Evolutionary conservation across 345 rosid species (phyloP), one percentile per base, ranked within the genome.

Genomic region (Citrus inodora): DNA sequence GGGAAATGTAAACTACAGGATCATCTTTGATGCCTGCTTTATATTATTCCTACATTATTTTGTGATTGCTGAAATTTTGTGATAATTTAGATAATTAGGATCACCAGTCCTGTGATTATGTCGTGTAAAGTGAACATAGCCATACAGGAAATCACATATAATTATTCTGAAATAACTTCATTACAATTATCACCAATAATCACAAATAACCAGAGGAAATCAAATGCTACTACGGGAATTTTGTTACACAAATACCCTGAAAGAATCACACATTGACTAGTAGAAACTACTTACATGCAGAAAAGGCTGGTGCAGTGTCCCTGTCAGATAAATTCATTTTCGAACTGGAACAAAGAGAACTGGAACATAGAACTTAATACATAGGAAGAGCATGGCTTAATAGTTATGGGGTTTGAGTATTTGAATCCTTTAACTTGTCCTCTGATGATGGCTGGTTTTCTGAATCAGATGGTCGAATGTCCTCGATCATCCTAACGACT

Each of bases 401-500:
- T 53, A 2, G 21, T 64, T 64, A 73, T 58, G 87, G 81, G 70
- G 80, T 86, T 71, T 55, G 77, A 70, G 38, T 27, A 60, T 70
- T 78, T 19, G 80, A 77, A 55, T 67, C 79, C 73, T 84, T 80
- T 72, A 79, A 71, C 68, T 67, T 76, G 64, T 78, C 91, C 37
- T 86, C 89, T 32, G 93, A 85, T 13, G 90, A 86, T 30, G 91
- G 88, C 25, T 81, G 80, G 74, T 88, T 91, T 5, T 84, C 93
- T 2, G 92, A 83, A 68, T 86, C 93, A n/a, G 86, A 62, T 64
- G 91, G 87, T 69, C 93, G 81, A 32, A 90, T 83, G 78, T 93
- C 96, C 60, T 92, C 96, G 8, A 95, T 89, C 99, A 93, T 89
- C 82, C 82, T 87, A 64, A 91, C 87, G 1, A 91, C 94, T 83